Evolutionary conservation across 176 grass and related monocot genomes (phyloP).

Genomic region (Elaeis guineensis): DNA sequence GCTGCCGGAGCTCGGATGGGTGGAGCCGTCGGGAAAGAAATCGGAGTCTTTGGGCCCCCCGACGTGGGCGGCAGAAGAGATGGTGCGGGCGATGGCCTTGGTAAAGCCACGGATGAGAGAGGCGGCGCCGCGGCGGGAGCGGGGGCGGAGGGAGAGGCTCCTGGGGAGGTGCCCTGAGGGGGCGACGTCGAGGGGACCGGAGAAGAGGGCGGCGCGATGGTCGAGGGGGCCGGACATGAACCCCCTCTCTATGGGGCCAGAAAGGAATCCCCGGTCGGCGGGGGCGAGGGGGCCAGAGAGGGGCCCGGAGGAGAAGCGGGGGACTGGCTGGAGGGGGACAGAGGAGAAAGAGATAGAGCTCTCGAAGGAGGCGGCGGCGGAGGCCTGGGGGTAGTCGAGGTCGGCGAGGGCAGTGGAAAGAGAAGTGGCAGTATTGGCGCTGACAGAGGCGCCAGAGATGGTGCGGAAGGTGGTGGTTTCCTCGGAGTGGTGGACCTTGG

Average conservation of each 20-base stretch:
- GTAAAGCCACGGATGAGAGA: conserved; percentile 12
- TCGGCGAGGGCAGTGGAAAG: conserved; percentile 58
- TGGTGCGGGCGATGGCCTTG: conserved; percentile 14
- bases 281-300: conserved; percentile 40
- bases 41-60: background rate
- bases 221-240: conserved; percentile 78
- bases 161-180: conserved; percentile 27
- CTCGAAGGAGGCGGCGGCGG: conserved; percentile 42
- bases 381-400: conserved; percentile 7
- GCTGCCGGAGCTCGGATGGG: conserved; percentile 1
- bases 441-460: conserved; percentile 61
- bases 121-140: conserved; percentile 24
- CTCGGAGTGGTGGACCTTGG: conserved; percentile 13
- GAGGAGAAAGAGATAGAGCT: conserved; percentile 83
- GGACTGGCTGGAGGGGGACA: conserved; percentile 57
- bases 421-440: conserved; percentile 78
- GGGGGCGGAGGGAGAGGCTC: conserved; percentile 42
- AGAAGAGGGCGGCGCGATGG: conserved; percentile 40
- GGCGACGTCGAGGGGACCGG: conserved; percentile 31
- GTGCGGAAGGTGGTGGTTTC: conserved; percentile 45
- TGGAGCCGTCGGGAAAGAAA: background rate
- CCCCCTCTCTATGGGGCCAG: conserved; percentile 48
- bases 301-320: conserved; percentile 58
- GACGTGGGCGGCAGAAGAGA: background rate
- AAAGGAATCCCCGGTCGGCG: conserved; percentile 35